Evolutionary conservation across 805 yeast genomes (phyloP).

Genomic region (Monosporozyma aquatica): DNA sequence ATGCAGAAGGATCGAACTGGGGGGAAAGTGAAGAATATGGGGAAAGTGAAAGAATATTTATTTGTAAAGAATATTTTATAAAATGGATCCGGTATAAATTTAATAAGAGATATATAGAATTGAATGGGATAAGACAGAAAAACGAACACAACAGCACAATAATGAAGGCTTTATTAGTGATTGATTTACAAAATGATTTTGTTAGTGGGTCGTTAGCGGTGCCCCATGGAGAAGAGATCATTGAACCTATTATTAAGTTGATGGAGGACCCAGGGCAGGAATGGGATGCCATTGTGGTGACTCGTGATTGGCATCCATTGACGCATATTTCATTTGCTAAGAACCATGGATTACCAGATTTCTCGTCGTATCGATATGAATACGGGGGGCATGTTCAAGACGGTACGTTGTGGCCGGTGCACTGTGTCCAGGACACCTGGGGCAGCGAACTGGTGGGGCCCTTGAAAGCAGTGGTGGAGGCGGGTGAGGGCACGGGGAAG

Average conservation of each 20-base stretch:
- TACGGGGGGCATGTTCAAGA: conserved; percentile 28
- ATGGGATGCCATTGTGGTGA: conserved; percentile 57
- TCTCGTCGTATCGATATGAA: conserved; percentile 37
- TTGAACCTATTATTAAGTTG: conserved; percentile 44
- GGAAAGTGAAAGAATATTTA: too few relatives aligned
- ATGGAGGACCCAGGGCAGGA: conserved; percentile 31
- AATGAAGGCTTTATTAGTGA: conserved; percentile 51
- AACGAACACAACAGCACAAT: background rate
- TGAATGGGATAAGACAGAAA: background rate
- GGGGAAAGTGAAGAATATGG: too few relatives aligned
- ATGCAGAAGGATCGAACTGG: too few relatives aligned
- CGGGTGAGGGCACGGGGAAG: conserved; percentile 30
- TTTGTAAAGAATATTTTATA: too few relatives aligned
- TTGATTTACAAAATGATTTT: conserved; percentile 84
- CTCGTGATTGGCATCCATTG: conserved; percentile 84
- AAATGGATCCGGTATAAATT: too few relatives aligned
- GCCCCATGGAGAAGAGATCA: conserved; percentile 47
- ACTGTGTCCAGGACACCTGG: conserved; percentile 62
- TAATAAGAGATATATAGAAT: background rate
- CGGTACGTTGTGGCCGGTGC: conserved; percentile 76
- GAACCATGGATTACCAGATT: conserved; percentile 47
- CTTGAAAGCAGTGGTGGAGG: conserved; percentile 23
- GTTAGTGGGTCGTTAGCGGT: conserved; percentile 72
- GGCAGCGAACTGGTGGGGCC: conserved; percentile 50
- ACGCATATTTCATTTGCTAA: conserved; percentile 79